Evolutionary conservation across 805 yeast genomes (phyloP).

Genomic region (Wickerhamomyces mucosus): DNA sequence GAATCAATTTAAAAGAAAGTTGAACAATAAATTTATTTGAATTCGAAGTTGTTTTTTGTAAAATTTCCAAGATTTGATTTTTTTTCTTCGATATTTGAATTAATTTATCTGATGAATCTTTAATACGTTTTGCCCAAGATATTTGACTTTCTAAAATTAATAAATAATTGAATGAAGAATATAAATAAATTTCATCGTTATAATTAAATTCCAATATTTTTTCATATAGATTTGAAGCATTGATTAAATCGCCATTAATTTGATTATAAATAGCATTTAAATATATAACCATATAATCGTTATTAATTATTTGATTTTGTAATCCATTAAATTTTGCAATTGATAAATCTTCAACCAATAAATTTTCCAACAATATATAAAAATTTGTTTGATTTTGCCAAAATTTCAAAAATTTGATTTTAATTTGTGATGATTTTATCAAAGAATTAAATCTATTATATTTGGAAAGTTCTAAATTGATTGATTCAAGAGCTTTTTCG

Average conservation of each 20-base stretch:
- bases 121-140: not conserved
- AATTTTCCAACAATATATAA: conserved; percentile 9
- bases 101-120: not conserved
- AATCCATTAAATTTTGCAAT: conserved; percentile 1
- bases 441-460: not conserved
- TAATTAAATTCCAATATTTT: conserved; percentile 2
- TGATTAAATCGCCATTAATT: conserved; percentile 5
- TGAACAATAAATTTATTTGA: conserved; percentile 8
- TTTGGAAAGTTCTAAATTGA: conserved; percentile 1
- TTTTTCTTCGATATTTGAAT: not conserved
- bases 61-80: conserved; percentile 1
- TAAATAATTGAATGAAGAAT: not conserved
- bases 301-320: not conserved
- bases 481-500: not conserved
- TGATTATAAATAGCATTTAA: conserved; percentile 12
- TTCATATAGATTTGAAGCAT: conserved; percentile 6
- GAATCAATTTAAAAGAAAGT: conserved; percentile 6
- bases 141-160: not conserved
- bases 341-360: conserved; percentile 5
- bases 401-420: not conserved
- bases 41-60: conserved; percentile 3
- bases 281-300: conserved; percentile 2
- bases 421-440: not conserved
- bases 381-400: conserved; percentile 5
- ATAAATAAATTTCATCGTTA: conserved; percentile 10